Conservation (phyloP, 805 yeast species). For the Zygosaccharomyces rouxii region DNA sequence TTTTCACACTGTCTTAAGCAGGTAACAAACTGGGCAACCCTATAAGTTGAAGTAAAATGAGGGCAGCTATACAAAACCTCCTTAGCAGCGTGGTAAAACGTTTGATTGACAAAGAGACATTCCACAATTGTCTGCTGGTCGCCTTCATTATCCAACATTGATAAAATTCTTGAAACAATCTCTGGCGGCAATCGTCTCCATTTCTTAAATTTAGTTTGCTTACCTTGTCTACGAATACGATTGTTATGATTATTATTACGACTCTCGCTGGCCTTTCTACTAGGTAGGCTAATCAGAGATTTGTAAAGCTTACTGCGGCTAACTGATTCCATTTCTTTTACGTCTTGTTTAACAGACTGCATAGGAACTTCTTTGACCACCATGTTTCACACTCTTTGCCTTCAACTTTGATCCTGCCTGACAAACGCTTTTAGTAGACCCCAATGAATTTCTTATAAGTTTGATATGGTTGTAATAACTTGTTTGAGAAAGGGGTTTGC, state of each 20-base stretch:
- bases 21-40: conserved; percentile 76
- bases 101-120: conserved; percentile 48
- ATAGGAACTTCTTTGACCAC: background rate
- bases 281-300: conserved; percentile 23
- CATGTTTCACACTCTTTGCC: background rate
- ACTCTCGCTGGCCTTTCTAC: conserved; percentile 24
- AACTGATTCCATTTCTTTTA: background rate
- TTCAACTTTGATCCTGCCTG: background rate
- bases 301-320: conserved; percentile 13
- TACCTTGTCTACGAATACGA: conserved; percentile 2
- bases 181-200: conserved; percentile 35
- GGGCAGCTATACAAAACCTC: conserved; percentile 53
- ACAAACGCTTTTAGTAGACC: background rate
- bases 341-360: background rate
- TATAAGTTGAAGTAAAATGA: conserved; percentile 60
- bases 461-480: background rate
- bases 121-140: conserved; percentile 36
- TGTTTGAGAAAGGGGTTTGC: conserved; percentile 4
- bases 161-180: conserved; percentile 26
- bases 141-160: conserved; percentile 11
- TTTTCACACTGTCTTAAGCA: conserved; percentile 52
- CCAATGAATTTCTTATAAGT: background rate
- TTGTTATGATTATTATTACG: background rate
- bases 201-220: conserved; percentile 17
- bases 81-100: conserved; percentile 49